Base-by-base conservation (phyloP, 2,329 filamentous ascomycete species). In the Ceratocystis cubensis region DNA sequence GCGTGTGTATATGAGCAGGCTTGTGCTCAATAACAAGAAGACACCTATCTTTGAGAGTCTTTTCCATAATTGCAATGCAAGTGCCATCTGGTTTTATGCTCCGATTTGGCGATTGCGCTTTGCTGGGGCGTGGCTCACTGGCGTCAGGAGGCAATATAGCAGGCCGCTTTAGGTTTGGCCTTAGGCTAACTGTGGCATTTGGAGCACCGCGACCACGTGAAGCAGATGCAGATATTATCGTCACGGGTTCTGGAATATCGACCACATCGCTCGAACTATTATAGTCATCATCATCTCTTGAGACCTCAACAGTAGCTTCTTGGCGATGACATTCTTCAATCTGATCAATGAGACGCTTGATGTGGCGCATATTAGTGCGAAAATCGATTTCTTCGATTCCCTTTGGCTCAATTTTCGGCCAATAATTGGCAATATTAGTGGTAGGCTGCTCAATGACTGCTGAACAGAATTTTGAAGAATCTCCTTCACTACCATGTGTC, bases 381-480 rank as follows among this genome's bases (percentile, higher is more conserved):
- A 37, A 37, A 0, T 3, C 0, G 1, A 37, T 3, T 1, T 10
- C 0, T 1, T 10, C 3, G 1, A 37, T 37, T 37, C 7, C 33
- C 33, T 10, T 37, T 37, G 33, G 33, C 33, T 10, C 33, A 37
- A 10, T 10, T 10, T 10, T 0, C 10, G 13, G 8, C 33, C 33
- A 37, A 10, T 0, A 2, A 3, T 37, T 1, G 33, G 33, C 5
- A 0, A 33, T 8, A 0, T 33, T 7, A 1, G 7, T 8, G 30
- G 30, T 7, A 7, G 30, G 30, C 30, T 33, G 30, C 6, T 33
- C 30, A 7, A 33, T 33, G 30, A 33, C 30, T 7, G 7, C 30
- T 33, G 6, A 2, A 8, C 30, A 33, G 30, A 33, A 7, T 0
- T 7, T 2, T 1, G 30, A 7, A 7, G 30, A 7, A 33, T 33